Conservation (phyloP, 2,329 filamentous ascomycete genomes). For the Neofusicoccum ribis region DNA sequence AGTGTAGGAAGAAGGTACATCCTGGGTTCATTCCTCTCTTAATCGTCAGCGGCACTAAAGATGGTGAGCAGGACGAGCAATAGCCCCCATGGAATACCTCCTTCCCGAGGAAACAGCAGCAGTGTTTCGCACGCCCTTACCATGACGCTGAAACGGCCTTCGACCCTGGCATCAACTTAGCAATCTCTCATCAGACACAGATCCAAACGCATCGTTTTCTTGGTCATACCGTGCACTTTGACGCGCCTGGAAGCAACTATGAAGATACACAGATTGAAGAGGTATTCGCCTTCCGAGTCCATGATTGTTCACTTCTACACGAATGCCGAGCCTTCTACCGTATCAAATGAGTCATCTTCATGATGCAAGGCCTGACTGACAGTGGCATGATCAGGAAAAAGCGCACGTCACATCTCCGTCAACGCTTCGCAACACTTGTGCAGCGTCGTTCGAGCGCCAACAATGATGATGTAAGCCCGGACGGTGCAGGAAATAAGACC, state of each 20-base stretch:
- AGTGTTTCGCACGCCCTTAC: no score
- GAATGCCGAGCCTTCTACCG: background rate
- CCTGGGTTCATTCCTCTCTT: no score
- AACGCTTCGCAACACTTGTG: background rate
- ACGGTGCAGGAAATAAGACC: background rate
- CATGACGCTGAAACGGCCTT: no score
- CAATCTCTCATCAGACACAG: background rate
- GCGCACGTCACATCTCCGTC: background rate
- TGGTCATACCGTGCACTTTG: background rate
- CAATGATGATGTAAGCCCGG: background rate
- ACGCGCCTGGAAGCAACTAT: background rate
- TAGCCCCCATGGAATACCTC: background rate
- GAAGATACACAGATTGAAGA: background rate
- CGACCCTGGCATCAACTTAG: no score
- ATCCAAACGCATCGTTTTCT: background rate
- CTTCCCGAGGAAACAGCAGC: background rate
- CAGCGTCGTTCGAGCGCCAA: background rate
- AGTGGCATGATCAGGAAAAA: background rate
- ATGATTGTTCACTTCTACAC: background rate
- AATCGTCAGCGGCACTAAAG: no score
- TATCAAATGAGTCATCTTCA: background rate
- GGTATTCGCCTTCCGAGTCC: background rate
- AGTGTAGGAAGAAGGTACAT: no score
- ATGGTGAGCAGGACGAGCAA: no score
- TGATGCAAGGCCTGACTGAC: background rate